A percentile compares a stretch with the other conserved stretches of the same genome.
Conservation (phyloP, 805 yeast genomes). For the Sugiyamaella qingdaonensis region DNA sequence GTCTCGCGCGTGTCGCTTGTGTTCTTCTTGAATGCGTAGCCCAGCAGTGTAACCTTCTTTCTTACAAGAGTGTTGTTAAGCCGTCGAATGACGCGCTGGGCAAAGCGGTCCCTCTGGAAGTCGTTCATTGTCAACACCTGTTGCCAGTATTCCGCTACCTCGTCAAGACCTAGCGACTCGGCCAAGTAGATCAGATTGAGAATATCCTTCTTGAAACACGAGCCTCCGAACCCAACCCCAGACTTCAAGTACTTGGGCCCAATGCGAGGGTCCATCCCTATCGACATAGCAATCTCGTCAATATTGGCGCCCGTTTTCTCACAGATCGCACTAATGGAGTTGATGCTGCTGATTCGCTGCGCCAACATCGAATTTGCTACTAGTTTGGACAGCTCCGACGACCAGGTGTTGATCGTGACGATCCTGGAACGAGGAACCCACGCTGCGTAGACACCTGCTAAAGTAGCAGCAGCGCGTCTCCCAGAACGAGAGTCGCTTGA, state of each 20-base stretch:
- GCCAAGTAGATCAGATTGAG: slow-evolving; percentile 10
- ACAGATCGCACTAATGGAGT: slow-evolving; percentile 31
- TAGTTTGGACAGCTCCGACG: slow-evolving; percentile 31
- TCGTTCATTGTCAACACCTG: slow-evolving; percentile 28
- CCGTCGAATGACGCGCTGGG: slow-evolving; percentile 25
- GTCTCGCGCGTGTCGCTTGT: slow-evolving; percentile 32
- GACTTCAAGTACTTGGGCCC: slow-evolving; percentile 31
- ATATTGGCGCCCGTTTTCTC: slow-evolving; percentile 32
- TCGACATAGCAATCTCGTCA: slow-evolving; percentile 31
- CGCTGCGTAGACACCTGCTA: slow-evolving; percentile 29
- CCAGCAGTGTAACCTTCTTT: slow-evolving; percentile 29
- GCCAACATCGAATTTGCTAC: slow-evolving; percentile 32
- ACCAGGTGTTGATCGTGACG: slow-evolving; percentile 31
- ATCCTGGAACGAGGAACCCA: slow-evolving; percentile 29
- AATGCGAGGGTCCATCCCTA: slow-evolving; percentile 29
- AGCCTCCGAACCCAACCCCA: slow-evolving; percentile 32
- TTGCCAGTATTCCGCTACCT: not conserved
- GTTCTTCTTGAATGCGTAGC: slow-evolving; percentile 32
- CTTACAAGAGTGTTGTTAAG: slow-evolving; percentile 30
- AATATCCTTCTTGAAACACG: slow-evolving; percentile 32
- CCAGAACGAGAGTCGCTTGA: slow-evolving; percentile 27
- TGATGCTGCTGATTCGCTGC: slow-evolving; percentile 31
- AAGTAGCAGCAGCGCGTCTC: slow-evolving; percentile 27
- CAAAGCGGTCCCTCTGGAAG: slow-evolving; percentile 29
- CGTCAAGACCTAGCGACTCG: not conserved